Evolutionary conservation across 2,329 filamentous ascomycete genomes (phyloP).

Genomic region (Talaromyces verruculosus): DNA sequence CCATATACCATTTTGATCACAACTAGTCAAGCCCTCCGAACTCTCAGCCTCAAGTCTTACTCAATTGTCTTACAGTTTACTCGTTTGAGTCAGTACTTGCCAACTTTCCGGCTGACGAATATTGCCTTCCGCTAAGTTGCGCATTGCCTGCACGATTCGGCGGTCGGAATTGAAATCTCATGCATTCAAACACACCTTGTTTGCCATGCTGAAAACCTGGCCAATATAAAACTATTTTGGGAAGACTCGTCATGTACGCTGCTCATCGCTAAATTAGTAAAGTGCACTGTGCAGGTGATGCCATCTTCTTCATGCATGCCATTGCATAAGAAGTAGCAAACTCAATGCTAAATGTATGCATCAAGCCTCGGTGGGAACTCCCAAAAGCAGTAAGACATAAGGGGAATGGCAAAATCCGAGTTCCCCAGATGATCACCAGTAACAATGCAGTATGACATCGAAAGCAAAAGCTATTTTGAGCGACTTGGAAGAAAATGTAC

Average conservation of each 20-base stretch:
- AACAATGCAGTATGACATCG: conserved; percentile 15
- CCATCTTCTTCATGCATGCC: neutral
- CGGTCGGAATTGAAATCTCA: conserved; percentile 4
- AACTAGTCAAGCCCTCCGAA: neutral
- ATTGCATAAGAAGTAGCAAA: neutral
- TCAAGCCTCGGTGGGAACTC: neutral
- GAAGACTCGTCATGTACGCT: neutral
- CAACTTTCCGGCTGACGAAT: neutral
- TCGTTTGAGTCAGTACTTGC: neutral
- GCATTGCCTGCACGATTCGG: neutral
- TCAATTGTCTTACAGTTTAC: neutral
- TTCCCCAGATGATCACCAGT: conserved; percentile 9
- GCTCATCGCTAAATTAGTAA: neutral
- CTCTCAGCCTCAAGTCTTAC: neutral
- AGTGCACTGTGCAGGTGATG: neutral
- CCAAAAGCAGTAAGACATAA: neutral
- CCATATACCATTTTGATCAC: conserved; percentile 1
- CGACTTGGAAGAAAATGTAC: neutral
- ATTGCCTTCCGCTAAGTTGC: neutral
- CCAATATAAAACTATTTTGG: too few species aligned
- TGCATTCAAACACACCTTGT: conserved; percentile 2
- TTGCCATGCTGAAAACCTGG: neutral
- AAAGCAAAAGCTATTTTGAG: neutral
- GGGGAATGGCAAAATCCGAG: neutral
- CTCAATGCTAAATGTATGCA: neutral